These are phyloP conservation scores for Oldenlandia corymbosa DNA, from an alignment of 257 asterid species.

Conservation along the genomic window DNA sequence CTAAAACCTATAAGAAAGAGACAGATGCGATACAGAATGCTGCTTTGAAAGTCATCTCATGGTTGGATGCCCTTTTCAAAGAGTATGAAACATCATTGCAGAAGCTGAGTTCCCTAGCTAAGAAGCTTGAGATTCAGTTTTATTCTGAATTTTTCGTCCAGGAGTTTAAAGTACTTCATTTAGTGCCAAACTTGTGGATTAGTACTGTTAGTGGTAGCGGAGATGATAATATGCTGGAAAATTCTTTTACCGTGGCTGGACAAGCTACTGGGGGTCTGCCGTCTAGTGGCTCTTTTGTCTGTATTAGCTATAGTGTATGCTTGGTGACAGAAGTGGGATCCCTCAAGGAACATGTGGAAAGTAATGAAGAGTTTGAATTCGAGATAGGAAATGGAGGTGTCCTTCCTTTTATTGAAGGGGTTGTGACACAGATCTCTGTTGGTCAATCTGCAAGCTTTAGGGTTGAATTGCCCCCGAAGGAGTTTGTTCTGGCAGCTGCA, in stretches of 20 bases:
- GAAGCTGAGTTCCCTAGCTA: slow-evolving; percentile 40
- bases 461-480: slow-evolving; percentile 55
- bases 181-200: slow-evolving; percentile 35
- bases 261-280: slow-evolving; percentile 46
- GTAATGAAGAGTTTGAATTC: slow-evolving; percentile 82
- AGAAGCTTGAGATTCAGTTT: slow-evolving; percentile 48
- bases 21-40: slow-evolving; percentile 61
- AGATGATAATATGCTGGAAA: slow-evolving; percentile 20
- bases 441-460: slow-evolving; percentile 69
- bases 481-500: slow-evolving; percentile 66
- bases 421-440: slow-evolving; percentile 60
- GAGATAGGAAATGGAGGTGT: slow-evolving; percentile 83
- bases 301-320: slow-evolving; percentile 53
- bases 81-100: slow-evolving; percentile 38
- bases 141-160: slow-evolving; percentile 35
- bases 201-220: slow-evolving; percentile 18
- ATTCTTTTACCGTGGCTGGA: slow-evolving; percentile 34
- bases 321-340: slow-evolving; percentile 42
- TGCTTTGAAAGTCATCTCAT: slow-evolving; percentile 63
- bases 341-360: slow-evolving; percentile 63
- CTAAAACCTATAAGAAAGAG: slow-evolving; percentile 59
- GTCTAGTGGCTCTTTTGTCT: slow-evolving; percentile 61
- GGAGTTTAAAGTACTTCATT: slow-evolving; percentile 43
- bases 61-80: slow-evolving; percentile 58
- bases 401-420: slow-evolving; percentile 58